Conservation (phyloP, 2,329 filamentous ascomycete genomes). For the Exophiala lecanii-corni region DNA sequence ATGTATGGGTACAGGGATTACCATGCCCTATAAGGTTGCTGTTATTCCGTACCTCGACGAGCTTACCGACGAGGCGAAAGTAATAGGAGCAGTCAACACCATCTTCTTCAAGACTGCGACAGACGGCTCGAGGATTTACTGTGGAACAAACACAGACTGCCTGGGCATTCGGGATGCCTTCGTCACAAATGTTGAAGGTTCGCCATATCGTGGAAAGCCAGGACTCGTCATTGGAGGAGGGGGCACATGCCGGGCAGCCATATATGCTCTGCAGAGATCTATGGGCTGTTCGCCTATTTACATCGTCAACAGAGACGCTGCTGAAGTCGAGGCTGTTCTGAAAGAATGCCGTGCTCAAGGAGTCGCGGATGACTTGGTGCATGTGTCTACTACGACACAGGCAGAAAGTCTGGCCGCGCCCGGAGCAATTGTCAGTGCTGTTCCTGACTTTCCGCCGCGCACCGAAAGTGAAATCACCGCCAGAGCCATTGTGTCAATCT, state of each 20-base stretch:
- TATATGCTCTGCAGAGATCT: constrained; percentile 69
- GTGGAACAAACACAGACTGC: constrained; percentile 78
- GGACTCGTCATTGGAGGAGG: constrained; percentile 73
- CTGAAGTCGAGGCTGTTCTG: constrained; percentile 64
- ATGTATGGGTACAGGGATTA: constrained; percentile 63
- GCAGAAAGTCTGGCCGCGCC: constrained; percentile 56
- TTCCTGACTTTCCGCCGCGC: constrained; percentile 70
- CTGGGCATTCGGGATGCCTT: constrained; percentile 73
- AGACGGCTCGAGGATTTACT: constrained; percentile 48
- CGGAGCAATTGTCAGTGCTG: constrained; percentile 66
- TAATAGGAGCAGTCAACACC: constrained; percentile 76
- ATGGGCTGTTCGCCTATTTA: constrained; percentile 66
- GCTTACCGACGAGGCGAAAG: constrained; percentile 65
- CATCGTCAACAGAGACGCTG: constrained; percentile 67
- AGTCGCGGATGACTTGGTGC: constrained; percentile 56
- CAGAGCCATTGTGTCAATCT: constrained; percentile 46
- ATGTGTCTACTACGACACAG: constrained; percentile 59
- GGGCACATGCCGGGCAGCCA: constrained; percentile 70
- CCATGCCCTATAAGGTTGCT: constrained; percentile 75
- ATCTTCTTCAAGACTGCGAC: constrained; percentile 56
- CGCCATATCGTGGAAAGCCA: constrained; percentile 51
- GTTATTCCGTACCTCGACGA: constrained; percentile 70
- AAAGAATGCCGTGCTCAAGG: constrained; percentile 57
- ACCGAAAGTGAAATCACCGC: constrained; percentile 59
- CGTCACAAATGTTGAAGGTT: constrained; percentile 47